phyloP scores from a whole-genome alignment of 805 yeast species.

The Kazachstania taianensis region DNA sequence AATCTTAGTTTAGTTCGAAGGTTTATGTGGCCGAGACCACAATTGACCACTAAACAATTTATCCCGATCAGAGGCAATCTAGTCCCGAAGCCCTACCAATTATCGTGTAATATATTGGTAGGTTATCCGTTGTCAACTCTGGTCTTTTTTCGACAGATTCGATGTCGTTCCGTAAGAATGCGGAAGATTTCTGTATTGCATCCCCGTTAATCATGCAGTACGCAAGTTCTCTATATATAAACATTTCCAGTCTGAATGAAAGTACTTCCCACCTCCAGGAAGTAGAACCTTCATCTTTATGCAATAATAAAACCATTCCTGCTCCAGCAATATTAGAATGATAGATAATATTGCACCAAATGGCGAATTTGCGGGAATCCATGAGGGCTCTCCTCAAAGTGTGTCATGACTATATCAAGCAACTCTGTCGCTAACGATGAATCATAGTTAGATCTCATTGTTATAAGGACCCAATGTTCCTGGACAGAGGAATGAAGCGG shows the following conservation, averaged over 20 bases:
- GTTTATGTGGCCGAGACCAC: no score
- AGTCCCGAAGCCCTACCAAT: constrained; percentile 73
- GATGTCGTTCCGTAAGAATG: constrained; percentile 16
- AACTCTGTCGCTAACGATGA: constrained; percentile 5
- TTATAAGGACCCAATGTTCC: no score
- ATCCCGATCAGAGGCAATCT: no score
- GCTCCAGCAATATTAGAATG: constrained; percentile 59
- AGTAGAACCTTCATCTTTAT: constrained; percentile 44
- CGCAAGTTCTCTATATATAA: constrained; percentile 55
- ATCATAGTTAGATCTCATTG: constrained; percentile 3
- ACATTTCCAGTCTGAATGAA: constrained; percentile 57
- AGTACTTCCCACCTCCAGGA: constrained; percentile 28
- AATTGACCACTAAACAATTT: no score
- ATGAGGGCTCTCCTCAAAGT: constrained; percentile 19
- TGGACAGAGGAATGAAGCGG: no score
- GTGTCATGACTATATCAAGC: constrained; percentile 12
- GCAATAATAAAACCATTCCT: constrained; percentile 56
- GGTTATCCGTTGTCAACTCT: constrained; percentile 47
- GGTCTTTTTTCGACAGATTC: constrained; percentile 4
- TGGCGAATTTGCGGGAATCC: constrained; percentile 31
- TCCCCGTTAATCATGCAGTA: constrained; percentile 67
- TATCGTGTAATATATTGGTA: constrained; percentile 52
- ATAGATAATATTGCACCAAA: constrained; percentile 71
- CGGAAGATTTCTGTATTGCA: constrained; percentile 35
- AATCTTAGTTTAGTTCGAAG: no score